Conservation (phyloP, 1,139 yeast genomes). For the Torulaspora pretoriensis region DNA sequence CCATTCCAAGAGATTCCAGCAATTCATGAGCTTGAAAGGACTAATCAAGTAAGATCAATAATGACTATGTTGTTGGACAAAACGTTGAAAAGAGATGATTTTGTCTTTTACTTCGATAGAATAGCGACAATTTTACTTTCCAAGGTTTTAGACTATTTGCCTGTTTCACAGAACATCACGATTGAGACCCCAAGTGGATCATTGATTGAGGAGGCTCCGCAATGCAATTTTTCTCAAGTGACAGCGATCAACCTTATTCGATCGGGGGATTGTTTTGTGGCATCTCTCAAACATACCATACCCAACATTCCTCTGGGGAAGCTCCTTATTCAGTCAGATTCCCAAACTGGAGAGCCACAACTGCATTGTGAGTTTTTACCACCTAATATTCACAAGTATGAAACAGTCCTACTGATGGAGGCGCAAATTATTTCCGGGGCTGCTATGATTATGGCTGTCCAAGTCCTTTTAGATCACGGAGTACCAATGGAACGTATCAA, state of each 20-base stretch:
- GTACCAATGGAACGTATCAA: constrained; percentile 60
- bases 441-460: constrained; percentile 90
- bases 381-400: constrained; percentile 29
- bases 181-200: constrained; percentile 48
- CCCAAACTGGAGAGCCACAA: constrained; percentile 89
- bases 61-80: constrained; percentile 63
- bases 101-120: constrained; percentile 80
- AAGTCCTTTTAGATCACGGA: constrained; percentile 78
- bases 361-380: constrained; percentile 72
- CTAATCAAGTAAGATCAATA: constrained; percentile 69
- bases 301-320: constrained; percentile 81
- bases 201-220: constrained; percentile 41
- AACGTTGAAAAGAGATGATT: constrained; percentile 62
- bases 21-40: constrained; percentile 44
- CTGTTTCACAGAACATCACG: constrained; percentile 23
- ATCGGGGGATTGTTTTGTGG: constrained; percentile 90
- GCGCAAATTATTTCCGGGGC: constrained; percentile 91
- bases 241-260: constrained; percentile 77
- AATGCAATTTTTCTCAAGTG: constrained; percentile 43
- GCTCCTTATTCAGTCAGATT: constrained; percentile 79
- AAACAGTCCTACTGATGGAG: constrained; percentile 67
- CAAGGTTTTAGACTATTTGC: constrained; percentile 53
- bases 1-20: constrained; percentile 20
- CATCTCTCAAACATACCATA: constrained; percentile 65
- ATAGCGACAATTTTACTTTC: constrained; percentile 67